Conservation (phyloP, 148 eudicot species). For the Salicornia ramosissima region DNA sequence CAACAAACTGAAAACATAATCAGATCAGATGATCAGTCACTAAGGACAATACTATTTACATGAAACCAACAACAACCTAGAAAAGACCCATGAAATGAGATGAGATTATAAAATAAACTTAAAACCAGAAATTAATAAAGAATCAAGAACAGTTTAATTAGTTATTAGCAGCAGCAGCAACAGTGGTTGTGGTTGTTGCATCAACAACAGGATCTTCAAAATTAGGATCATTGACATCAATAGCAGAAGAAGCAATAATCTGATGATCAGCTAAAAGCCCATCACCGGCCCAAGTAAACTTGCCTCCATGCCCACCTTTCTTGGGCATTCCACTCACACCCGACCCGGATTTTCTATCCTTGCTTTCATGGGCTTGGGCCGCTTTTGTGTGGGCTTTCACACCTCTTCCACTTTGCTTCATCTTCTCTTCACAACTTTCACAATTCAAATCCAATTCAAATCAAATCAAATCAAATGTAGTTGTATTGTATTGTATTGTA, state of each 20-base stretch:
- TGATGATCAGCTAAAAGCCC: slow-evolving; percentile 22
- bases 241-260: slow-evolving; percentile 26
- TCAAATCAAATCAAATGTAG: no score
- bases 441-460: neutral
- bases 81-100: neutral
- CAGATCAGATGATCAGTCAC: no score
- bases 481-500: neutral
- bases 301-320: slow-evolving; percentile 86
- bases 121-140: neutral
- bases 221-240: slow-evolving; percentile 61
- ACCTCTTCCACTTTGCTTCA: slow-evolving; percentile 56
- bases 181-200: neutral
- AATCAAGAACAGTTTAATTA: neutral
- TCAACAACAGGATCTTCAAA: slow-evolving; percentile 38
- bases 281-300: slow-evolving; percentile 80
- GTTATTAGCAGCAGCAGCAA: neutral
- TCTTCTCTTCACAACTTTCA: slow-evolving; percentile 20
- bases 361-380: slow-evolving; percentile 32
- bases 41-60: neutral
- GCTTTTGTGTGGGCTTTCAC: slow-evolving; percentile 33
- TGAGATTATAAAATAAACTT: no score
- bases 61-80: neutral
- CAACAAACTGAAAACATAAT: no score
- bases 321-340: slow-evolving; percentile 66
- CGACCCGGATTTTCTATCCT: slow-evolving; percentile 55